Evolutionary conservation across 805 yeast genomes (phyloP), one percentile per base, ranked within the genome.

Genomic region (Wickerhamiella shivajii): DNA sequence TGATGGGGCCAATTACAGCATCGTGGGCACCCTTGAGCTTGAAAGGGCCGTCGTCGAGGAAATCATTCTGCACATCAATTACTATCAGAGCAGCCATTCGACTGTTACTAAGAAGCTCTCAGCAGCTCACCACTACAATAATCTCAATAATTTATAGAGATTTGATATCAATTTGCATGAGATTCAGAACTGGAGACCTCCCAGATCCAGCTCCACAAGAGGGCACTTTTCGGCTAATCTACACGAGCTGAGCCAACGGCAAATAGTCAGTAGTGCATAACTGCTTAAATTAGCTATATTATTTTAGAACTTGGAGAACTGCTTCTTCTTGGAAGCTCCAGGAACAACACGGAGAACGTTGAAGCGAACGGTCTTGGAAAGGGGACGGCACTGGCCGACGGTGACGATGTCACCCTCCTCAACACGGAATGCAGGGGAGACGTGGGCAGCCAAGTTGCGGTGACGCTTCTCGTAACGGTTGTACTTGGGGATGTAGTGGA

Each of bases 391-490:
- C 74, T 90, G 98, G 66, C 99, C 99, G 67, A 90, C 96, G 57
- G 94, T 85, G 59, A 90, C 98, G 52, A 78, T 71, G 63, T 90
- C 99, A 76, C 98, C 99, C 66, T 85, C 97, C 65, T 70, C 70
- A 57, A 87, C 95, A 73, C 99, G 92, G 97, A 90, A 90, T 68
- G 97, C 97, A 71, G 99, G 99, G 52, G 97, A 87, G 60, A 90
- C 81, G 74, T 90, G 99, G 59, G 95, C 99, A 65, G 99, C 92
- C 49, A 90, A 75, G 78, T 90, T 90, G 90, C 90, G 90, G 81
- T 90, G 99, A 75, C 99, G 84, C 81, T 90, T 90, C 75, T 90
- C 99, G 81, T 84, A 90, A 80, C 99, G 85, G 93, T 87, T 90
- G 75, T 90, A 90, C 78, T 90, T 90, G 69, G 97, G 93, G 67